These are phyloP conservation scores for Lepidopterella palustris DNA, from an alignment of 495 filamentous ascomycete genomes.

Conservation along the genomic window DNA sequence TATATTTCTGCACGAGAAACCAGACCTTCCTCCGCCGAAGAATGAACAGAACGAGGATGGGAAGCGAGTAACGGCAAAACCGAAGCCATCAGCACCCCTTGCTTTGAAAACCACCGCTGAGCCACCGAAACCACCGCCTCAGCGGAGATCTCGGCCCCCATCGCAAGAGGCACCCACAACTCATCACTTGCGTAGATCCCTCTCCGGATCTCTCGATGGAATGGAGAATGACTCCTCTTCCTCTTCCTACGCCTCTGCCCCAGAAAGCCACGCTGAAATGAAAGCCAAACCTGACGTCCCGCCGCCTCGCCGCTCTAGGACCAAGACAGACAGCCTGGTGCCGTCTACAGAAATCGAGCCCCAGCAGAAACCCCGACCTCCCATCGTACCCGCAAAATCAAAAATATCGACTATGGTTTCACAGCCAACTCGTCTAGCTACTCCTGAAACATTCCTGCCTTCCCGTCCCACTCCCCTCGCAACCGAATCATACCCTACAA, in stretches of 20 bases:
- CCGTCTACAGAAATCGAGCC: not conserved
- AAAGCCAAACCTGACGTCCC: conserved; percentile 26
- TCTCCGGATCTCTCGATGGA: conserved; percentile 2
- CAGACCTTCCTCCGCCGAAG: not conserved
- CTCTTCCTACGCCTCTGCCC: conserved; percentile 24
- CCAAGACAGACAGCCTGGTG: not conserved
- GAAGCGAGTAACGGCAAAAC: not conserved
- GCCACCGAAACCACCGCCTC: not conserved
- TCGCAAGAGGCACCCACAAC: not conserved
- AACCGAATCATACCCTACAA: conserved; percentile 3
- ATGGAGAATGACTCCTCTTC: conserved; percentile 17
- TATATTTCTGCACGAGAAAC: not conserved
- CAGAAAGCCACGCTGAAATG: conserved; percentile 14
- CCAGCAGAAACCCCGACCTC: not conserved
- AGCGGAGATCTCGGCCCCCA: not conserved
- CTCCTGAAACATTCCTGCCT: conserved; percentile 9
- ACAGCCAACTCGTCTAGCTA: conserved; percentile 9
- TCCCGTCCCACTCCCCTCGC: conserved; percentile 5
- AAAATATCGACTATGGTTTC: not conserved
- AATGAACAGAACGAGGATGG: not conserved
- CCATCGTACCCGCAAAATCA: not conserved
- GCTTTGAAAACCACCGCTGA: not conserved
- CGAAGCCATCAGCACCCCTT: not conserved
- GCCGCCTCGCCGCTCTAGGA: conserved; percentile 27
- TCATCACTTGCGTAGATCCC: conserved; percentile 5